Evolutionary conservation across 2,329 filamentous ascomycete genomes (phyloP), one percentile per base, ranked within the genome.

Genomic region (Emydomyces testavorans): DNA sequence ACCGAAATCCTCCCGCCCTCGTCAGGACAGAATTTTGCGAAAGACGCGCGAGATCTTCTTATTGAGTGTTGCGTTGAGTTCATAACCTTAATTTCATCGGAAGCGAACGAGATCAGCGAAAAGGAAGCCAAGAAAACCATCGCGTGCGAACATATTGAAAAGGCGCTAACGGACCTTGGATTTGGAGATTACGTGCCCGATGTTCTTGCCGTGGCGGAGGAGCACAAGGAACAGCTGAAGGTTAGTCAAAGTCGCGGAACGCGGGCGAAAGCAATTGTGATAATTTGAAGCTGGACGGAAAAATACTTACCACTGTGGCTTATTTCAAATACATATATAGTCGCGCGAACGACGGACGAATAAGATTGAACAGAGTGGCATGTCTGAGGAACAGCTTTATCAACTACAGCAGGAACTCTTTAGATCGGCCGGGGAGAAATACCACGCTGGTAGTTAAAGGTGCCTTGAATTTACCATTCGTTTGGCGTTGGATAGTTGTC

Each of bases 61-160:
- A 98, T 98, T 60, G 92, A 96, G 71, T 96, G 92, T 71, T 98
- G 92, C 62, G 90, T 98, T 60, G 92, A 98, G 67, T 98, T 98
- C 67, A 95, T 98, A 66, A 96, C 92, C 15, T 79, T 98, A 60
- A 85, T 98, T 58, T 95, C 89, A n/a, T 94, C 87, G 40, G 90
- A 98, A 71, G 92, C 92, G 53, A 98, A 98, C 67, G 92, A 98
- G 60, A 98, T 98, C 55, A 93, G 89, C 10, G 92, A 98, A 65
- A 94, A 94, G 67, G 92, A 98, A 62, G 87, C 89, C 42, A 98
- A 98, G 73, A 98, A 98, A 76, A 98, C 92, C 3, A 98, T 98
- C 58, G 90, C 90, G 10, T 94, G 87, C 65, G 92, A 98, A 60
- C 92, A 98, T 70, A 93, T 98, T 59, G 93, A 90, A 61, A 90